Evolutionary conservation across 2,329 filamentous ascomycete genomes (phyloP), one percentile per base, ranked within the genome.

Genomic region (Aspergillus thermomutatus): DNA sequence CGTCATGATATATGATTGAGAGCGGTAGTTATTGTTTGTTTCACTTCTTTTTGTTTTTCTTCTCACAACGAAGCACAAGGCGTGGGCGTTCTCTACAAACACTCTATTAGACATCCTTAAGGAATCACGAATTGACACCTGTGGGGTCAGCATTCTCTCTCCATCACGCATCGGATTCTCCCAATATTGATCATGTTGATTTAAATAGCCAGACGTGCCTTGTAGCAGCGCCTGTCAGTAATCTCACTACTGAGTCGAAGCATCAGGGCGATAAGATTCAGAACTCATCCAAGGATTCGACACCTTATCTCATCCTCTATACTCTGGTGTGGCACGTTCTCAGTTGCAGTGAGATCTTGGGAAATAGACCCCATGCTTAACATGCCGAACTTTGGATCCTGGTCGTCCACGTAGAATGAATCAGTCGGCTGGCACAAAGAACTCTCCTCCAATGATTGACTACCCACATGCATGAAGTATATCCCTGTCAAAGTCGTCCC

Each of bases 401-500:
- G 31, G 6, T 37, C 31, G 7, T 17, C 31, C 31, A 37, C 31
- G 6, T 17, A 17, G 14, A 37, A 6, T 3, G 7, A 17, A 17
- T 17, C 14, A 37, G 31, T 6, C 5, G 14, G 31, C 31, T 17
- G 14, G 5, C 31, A 17, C 14, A 37, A 17, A 17, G 27, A 37
- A 37, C 17, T 17, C 14, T n/a, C 31, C 14, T n/a, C 31, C 14
- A 37, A 7, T 8, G 3, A 37, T 6, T 37, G 14, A 37, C 14
- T 17, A 59, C 60, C 37, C 59, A 65, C 62, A 53, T 64, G 56
- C 54, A 60, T 64, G 21, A 61, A 53, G 47, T 62, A 65, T 52
- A 66, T 56, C 31, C 64, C 64, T 10, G 60, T 66, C 40, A 66
- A 58, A 11, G 64, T 64, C 14, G 41, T 55, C 7, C 55, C 61